phyloP scores from a whole-genome alignment of 176 grass and related monocot genomes.

The Cymbopogon citratus region DNA sequence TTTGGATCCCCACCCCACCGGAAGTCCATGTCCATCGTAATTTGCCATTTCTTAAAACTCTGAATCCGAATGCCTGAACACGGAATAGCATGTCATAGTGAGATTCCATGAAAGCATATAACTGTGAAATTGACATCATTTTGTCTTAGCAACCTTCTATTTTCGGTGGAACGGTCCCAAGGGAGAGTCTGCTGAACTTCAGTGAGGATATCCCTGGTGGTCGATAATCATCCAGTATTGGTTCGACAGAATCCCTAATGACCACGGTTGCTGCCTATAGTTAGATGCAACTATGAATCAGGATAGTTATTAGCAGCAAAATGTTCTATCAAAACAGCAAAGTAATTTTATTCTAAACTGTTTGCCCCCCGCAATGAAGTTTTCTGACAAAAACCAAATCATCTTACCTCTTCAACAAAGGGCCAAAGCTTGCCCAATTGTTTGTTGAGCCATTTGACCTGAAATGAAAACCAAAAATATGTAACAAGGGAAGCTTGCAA shows the following conservation, averaged over 20 bases:
- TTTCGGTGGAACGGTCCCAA: conserved; percentile 84
- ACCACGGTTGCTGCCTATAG: conserved; percentile 88
- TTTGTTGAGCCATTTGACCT: conserved; percentile 98
- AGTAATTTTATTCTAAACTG: neutral
- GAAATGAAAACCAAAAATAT: conserved; percentile 25
- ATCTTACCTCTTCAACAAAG: conserved; percentile 72
- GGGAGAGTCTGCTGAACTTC: conserved; percentile 89
- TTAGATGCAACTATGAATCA: conserved; percentile 21
- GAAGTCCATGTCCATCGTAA: conserved; percentile 93
- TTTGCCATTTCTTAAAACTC: conserved; percentile 75
- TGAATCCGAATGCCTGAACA: conserved; percentile 79
- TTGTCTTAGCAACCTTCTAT: conserved; percentile 67
- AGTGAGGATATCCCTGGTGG: conserved; percentile 82
- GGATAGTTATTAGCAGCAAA: neutral
- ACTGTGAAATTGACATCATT: neutral
- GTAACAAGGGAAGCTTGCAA: neutral
- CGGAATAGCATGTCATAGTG: neutral
- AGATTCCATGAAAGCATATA: neutral
- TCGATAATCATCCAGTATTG: conserved; percentile 77
- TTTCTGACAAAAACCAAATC: neutral
- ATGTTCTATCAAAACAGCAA: neutral
- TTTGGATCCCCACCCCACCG: conserved; percentile 89
- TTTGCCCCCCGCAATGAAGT: neutral
- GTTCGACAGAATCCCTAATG: conserved; percentile 89
- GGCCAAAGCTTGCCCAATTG: conserved; percentile 88